phyloP scores from a whole-genome alignment of 306 rosid species.

The Cajanus cajan region DNA sequence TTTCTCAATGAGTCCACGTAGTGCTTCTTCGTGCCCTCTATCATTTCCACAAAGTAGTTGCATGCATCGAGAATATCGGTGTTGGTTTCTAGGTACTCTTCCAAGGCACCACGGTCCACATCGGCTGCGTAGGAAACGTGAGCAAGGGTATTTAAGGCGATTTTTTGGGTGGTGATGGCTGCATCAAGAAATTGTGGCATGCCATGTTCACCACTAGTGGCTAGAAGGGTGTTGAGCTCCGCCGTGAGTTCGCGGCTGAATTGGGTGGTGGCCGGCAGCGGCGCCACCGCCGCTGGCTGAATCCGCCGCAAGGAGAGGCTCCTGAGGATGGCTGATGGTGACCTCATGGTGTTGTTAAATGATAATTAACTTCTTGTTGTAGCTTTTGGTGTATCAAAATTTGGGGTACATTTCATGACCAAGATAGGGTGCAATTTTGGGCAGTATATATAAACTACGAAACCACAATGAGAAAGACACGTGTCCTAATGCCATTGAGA shows the following conservation, averaged over 20 bases:
- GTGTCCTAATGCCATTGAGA: neutral
- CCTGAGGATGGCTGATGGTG: slow-evolving; percentile 30
- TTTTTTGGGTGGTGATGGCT: slow-evolving; percentile 40
- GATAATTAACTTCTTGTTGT: neutral
- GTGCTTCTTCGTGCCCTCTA: slow-evolving; percentile 20
- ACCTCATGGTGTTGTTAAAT: slow-evolving; percentile 20
- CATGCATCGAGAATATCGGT: slow-evolving; percentile 38
- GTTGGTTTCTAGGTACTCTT: slow-evolving; percentile 36
- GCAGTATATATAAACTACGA: neutral
- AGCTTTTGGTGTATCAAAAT: neutral
- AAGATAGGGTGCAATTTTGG: neutral
- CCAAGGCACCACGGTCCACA: slow-evolving; percentile 15
- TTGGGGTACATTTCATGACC: neutral
- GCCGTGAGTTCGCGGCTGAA: slow-evolving; percentile 28
- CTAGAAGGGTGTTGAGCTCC: slow-evolving; percentile 29
- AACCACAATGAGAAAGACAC: neutral
- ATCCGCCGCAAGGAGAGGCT: slow-evolving; percentile 33
- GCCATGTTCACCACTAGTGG: neutral
- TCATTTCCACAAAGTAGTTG: slow-evolving; percentile 32
- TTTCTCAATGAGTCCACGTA: slow-evolving; percentile 25
- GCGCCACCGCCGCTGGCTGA: slow-evolving; percentile 30
- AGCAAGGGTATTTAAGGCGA: slow-evolving; percentile 20
- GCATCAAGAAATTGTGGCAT: slow-evolving; percentile 34
- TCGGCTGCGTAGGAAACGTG: slow-evolving; percentile 7
- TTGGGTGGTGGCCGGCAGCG: slow-evolving; percentile 11